A percentile compares a stretch with the other conserved stretches of the same genome.
Evolutionary conservation across 169 alveolate species (phyloP).

Genomic region (Cryptosporidium sp.): DNA sequence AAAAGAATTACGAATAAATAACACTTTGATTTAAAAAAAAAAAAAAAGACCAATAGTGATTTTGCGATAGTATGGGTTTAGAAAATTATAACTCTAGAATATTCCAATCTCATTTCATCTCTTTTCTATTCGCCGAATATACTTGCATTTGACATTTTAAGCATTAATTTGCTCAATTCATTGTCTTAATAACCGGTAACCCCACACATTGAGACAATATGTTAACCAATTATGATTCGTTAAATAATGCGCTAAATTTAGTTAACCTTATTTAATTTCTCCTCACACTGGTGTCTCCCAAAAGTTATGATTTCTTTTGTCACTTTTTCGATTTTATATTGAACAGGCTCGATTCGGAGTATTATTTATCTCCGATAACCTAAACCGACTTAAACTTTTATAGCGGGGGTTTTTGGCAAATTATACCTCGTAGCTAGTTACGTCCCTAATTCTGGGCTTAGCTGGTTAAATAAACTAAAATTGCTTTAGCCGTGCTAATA

Average conservation of each 20-base stretch:
- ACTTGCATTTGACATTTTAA: not conserved
- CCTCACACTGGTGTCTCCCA: slow-evolving; percentile 12
- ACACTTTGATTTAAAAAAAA: no score
- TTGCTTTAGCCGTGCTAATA: slow-evolving; percentile 36
- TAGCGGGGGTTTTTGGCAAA: slow-evolving; percentile 69
- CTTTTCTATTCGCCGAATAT: no score
- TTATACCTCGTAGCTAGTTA: slow-evolving; percentile 41
- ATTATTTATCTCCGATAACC: slow-evolving; percentile 47
- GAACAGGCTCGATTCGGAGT: slow-evolving; percentile 61
- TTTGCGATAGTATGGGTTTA: not conserved
- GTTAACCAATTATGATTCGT: not conserved
- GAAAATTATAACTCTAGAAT: no score
- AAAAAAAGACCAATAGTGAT: not conserved
- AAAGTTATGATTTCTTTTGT: not conserved
- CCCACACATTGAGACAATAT: slow-evolving; percentile 29
- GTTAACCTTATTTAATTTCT: not conserved
- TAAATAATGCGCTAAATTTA: slow-evolving; percentile 2
- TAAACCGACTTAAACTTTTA: slow-evolving; percentile 31
- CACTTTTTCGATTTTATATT: slow-evolving; percentile 1
- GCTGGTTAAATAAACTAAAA: slow-evolving; percentile 17
- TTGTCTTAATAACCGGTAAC: not conserved
- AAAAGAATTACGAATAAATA: not conserved
- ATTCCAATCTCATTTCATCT: no score
- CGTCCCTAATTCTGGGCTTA: not conserved
- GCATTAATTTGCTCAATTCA: no score